These are phyloP conservation scores for Moesziomyces globuligerus DNA, from an alignment of 1,284 basidiomycete species.

Conservation along the genomic window DNA sequence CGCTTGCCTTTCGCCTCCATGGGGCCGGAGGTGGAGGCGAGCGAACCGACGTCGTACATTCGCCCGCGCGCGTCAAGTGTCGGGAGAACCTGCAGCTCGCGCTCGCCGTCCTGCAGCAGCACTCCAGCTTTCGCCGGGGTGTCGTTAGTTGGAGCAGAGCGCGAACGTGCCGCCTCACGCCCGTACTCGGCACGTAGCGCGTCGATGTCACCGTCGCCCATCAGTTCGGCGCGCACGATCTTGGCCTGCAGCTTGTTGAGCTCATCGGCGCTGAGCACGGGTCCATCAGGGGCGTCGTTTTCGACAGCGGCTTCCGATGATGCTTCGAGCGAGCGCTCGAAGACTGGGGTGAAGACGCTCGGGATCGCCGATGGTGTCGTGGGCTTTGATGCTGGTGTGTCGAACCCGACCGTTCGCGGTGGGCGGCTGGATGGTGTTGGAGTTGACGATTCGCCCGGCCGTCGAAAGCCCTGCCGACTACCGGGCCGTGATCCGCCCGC, in stretches of 20 bases:
- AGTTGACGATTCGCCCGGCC: slow-evolving; percentile 51
- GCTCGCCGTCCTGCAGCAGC: slow-evolving; percentile 19
- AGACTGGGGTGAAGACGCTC: slow-evolving; percentile 44
- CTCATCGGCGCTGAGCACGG: slow-evolving; percentile 70
- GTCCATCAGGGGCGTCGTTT: slow-evolving; percentile 24
- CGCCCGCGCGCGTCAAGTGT: slow-evolving; percentile 86
- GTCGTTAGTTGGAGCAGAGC: too few relatives aligned
- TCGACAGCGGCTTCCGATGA: slow-evolving; percentile 17
- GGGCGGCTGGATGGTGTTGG: slow-evolving; percentile 20
- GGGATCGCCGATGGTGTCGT: slow-evolving; percentile 48
- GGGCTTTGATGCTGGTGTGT: slow-evolving; percentile 36
- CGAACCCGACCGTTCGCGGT: slow-evolving; percentile 38
- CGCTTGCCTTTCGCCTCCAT: slow-evolving; percentile 70
- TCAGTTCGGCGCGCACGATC: slow-evolving; percentile 88
- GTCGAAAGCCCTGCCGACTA: slow-evolving; percentile 47
- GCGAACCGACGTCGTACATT: slow-evolving; percentile 88
- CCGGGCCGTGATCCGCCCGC: slow-evolving; percentile 16
- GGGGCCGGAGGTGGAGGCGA: slow-evolving; percentile 68
- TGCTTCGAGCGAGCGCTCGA: slow-evolving; percentile 9
- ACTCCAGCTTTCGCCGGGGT: slow-evolving; percentile 3
- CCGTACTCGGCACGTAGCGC: slow-evolving; percentile 86
- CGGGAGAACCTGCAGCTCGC: slow-evolving; percentile 81
- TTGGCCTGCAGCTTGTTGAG: slow-evolving; percentile 93
- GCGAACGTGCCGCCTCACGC: slow-evolving; percentile 71
- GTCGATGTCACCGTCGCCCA: slow-evolving; percentile 77